A percentile compares a stretch with the other conserved stretches of the same genome.
Evolutionary conservation across 306 rosid genomes (phyloP).

Genomic region (Cicer chorassanicum): DNA sequence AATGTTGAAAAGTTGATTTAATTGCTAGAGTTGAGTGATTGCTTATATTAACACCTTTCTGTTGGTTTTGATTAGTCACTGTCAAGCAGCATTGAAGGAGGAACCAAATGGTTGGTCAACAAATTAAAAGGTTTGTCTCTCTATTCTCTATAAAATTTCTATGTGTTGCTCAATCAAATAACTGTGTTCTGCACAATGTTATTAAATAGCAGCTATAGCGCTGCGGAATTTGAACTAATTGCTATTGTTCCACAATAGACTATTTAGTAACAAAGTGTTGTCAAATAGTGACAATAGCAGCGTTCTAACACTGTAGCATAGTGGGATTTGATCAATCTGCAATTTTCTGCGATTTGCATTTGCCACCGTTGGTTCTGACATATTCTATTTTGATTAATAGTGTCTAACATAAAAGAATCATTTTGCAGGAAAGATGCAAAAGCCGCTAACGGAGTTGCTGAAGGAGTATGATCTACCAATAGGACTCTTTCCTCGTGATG

Average conservation of each 20-base stretch:
- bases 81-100: conserved; percentile 73
- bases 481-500: conserved; percentile 90
- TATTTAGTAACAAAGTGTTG: too few species aligned
- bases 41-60: conserved; percentile 45
- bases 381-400: not conserved
- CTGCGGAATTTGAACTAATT: too few species aligned
- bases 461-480: conserved; percentile 81
- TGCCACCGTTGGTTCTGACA: too few species aligned
- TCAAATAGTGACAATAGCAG: too few species aligned
- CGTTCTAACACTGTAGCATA: too few species aligned
- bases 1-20: conserved; percentile 29
- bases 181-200: not conserved
- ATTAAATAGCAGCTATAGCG: not conserved
- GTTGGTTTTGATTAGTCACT: conserved; percentile 57
- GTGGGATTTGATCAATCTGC: too few species aligned
- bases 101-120: conserved; percentile 84
- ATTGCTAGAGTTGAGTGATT: conserved; percentile 25
- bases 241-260: too few species aligned
- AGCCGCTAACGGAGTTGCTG: conserved; percentile 77
- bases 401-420: not conserved
- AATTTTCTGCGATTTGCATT: too few species aligned
- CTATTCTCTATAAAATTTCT: not conserved
- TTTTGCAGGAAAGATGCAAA: conserved; percentile 87
- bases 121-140: conserved; percentile 76
- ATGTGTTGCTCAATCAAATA: not conserved